Evolutionary conservation across 306 rosid genomes (phyloP), one percentile per base, ranked within the genome.

Genomic region (Hylodesmum podocarpum): DNA sequence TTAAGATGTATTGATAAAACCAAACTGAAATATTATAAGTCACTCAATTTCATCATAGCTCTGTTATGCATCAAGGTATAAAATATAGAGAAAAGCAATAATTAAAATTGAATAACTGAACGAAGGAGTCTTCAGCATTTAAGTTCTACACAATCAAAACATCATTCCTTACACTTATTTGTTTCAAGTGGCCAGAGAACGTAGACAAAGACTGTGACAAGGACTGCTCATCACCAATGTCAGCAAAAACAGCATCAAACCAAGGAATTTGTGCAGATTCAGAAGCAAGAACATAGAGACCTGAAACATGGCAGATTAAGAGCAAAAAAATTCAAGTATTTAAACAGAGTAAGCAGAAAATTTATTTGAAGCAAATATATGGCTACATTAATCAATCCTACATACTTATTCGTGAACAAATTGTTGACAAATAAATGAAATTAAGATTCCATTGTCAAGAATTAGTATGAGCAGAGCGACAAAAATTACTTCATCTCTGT

Each of bases 181-280:
- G 97, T 58, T 85, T 92, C 87, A 95, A 78, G 81, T 92, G 97
- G 78, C 97, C 97, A 16, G 98, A 95, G 85, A 95, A 95, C n/a
- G 98, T 92, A 68, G 98, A 95, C 69, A 95, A 66, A 39, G 97
- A 92, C 76, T 92, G 98, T 55, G 97, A 86, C 39, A 95, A 76
- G 74, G 96, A 95, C 86, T 90, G 97, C 83, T 92, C 98, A 77
- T 92, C 98, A 54, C 97, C 97, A 77, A 95, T 92, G 86, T 95
- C 96, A 75, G 98, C 97, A 84, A 90, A 85, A 57, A 95, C 90
- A 75, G 87, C 87, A 90, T 95, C 97, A 87, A 92, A 92, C 97
- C 97, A 95, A 76, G 98, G 98, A 79, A 95, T 88, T 83, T 88
- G 88, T 6, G 64, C 90, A 36, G 98, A 92, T 80, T 92, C 97